Percentiles rank a stretch among this genome's conserved stretches.
Conservation (phyloP, 371 early-diverging fungal species). For the Mortierella sp. region DNA sequence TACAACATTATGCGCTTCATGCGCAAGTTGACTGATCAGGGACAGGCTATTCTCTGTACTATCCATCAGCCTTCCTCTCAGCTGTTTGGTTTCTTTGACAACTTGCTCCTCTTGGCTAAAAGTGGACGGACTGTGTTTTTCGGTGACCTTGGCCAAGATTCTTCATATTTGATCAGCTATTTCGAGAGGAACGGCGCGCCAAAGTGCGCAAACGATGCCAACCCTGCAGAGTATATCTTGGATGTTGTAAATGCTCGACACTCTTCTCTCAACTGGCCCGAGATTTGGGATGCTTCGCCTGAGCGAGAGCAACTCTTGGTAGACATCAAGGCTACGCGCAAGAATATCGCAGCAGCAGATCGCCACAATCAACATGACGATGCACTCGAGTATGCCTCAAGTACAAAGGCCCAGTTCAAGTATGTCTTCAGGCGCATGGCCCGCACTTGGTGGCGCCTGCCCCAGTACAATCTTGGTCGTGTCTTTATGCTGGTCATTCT, state of each 20-base stretch:
- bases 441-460: conserved; percentile 73
- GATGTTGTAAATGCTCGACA: conserved; percentile 77
- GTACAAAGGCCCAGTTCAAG: conserved; percentile 58
- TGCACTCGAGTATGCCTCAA: conserved; percentile 37
- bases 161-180: conserved; percentile 69
- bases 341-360: background rate
- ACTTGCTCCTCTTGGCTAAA: conserved; percentile 81
- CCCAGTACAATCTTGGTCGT: conserved; percentile 76
- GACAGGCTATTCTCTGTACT: conserved; percentile 81
- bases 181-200: conserved; percentile 75
- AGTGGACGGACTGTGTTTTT: conserved; percentile 86
- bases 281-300: conserved; percentile 66
- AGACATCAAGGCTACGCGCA: conserved; percentile 32
- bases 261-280: conserved; percentile 74
- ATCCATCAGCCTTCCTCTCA: conserved; percentile 90
- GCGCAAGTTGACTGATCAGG: conserved; percentile 77
- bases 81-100: conserved; percentile 87
- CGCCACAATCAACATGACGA: background rate
- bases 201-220: conserved; percentile 67
- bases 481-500: conserved; percentile 63
- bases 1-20: conserved; percentile 82
- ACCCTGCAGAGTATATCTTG: conserved; percentile 81
- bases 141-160: conserved; percentile 76
- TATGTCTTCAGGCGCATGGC: conserved; percentile 74
- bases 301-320: conserved; percentile 37